These are phyloP conservation scores for Fomitopsis schrenkii DNA, from an alignment of 1,284 basidiomycete genomes.

Conservation along the genomic window DNA sequence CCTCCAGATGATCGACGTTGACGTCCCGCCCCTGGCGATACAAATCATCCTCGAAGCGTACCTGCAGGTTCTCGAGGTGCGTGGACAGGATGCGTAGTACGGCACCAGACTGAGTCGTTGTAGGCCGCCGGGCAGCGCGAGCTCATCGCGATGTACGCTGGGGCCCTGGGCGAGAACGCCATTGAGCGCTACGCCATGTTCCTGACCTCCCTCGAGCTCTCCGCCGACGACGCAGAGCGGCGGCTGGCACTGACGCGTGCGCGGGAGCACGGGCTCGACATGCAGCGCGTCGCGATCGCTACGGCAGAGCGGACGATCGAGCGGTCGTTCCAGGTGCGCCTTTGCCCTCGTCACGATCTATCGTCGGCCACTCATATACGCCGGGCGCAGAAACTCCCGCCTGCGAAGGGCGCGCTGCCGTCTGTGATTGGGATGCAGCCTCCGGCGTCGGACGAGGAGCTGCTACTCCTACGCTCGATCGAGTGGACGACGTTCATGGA, in stretches of 20 bases:
- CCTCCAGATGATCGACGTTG: slow-evolving; percentile 76
- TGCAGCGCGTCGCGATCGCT: slow-evolving; percentile 75
- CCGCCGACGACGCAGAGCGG: slow-evolving; percentile 65
- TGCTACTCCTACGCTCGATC: slow-evolving; percentile 77
- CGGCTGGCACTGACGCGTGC: slow-evolving; percentile 75
- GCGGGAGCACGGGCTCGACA: slow-evolving; percentile 80
- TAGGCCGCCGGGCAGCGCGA: slow-evolving; percentile 77
- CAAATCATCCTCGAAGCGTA: slow-evolving; percentile 74
- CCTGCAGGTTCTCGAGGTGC: slow-evolving; percentile 80
- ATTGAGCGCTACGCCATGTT: slow-evolving; percentile 92
- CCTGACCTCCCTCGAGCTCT: slow-evolving; percentile 78
- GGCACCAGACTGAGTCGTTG: not conserved
- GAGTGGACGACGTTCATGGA: slow-evolving; percentile 91
- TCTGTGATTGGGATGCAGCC: slow-evolving; percentile 49
- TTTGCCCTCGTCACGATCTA: not conserved
- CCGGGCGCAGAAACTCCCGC: slow-evolving; percentile 45
- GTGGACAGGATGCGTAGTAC: slow-evolving; percentile 8
- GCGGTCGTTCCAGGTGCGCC: slow-evolving; percentile 66
- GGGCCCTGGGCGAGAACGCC: slow-evolving; percentile 87
- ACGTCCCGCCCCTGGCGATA: slow-evolving; percentile 69
- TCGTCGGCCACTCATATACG: slow-evolving; percentile 26
- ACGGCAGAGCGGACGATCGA: slow-evolving; percentile 82
- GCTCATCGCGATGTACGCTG: slow-evolving; percentile 86
- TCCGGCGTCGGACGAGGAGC: slow-evolving; percentile 53
- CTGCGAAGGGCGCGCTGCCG: slow-evolving; percentile 57